Conservation (phyloP, 306 rosid species). For the Pterocarpus macrocarpus region DNA sequence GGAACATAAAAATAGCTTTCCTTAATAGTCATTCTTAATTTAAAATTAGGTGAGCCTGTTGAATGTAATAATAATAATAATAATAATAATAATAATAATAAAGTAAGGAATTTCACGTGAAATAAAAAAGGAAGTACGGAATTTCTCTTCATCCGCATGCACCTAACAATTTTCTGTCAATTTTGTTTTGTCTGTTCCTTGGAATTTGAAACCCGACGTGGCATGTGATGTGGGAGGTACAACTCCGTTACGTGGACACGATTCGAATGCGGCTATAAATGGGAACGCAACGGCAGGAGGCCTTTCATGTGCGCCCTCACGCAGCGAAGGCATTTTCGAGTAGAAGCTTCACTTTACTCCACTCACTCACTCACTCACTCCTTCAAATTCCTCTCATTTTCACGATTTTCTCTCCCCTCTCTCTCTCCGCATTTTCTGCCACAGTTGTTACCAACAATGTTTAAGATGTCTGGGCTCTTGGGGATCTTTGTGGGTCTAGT, state of each 20-base stretch:
- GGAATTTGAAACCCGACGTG: constrained; percentile 60
- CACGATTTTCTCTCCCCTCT: background rate
- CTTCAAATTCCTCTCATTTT: background rate
- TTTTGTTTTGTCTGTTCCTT: background rate
- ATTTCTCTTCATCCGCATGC: background rate
- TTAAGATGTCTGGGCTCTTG: constrained; percentile 47
- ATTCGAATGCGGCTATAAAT: constrained; percentile 64
- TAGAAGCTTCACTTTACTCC: constrained; percentile 38
- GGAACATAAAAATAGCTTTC: no score
- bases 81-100: no score
- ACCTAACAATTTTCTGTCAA: background rate
- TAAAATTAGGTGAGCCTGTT: background rate
- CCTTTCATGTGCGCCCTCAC: constrained; percentile 23
- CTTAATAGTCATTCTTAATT: background rate
- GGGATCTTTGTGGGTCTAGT: constrained; percentile 54
- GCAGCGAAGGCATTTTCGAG: constrained; percentile 33
- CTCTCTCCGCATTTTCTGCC: background rate
- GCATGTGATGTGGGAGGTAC: constrained; percentile 51
- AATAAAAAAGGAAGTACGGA: no score
- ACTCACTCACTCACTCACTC: no score
- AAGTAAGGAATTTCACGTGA: no score
- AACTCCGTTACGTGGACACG: constrained; percentile 31
- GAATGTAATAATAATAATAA: no score
- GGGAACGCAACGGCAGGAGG: constrained; percentile 17
- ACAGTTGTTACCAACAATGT: no score